Evolutionary conservation across 768 basidiomycete species (phyloP), one percentile per base, ranked within the genome.

Genomic region (Mycena alexandri): DNA sequence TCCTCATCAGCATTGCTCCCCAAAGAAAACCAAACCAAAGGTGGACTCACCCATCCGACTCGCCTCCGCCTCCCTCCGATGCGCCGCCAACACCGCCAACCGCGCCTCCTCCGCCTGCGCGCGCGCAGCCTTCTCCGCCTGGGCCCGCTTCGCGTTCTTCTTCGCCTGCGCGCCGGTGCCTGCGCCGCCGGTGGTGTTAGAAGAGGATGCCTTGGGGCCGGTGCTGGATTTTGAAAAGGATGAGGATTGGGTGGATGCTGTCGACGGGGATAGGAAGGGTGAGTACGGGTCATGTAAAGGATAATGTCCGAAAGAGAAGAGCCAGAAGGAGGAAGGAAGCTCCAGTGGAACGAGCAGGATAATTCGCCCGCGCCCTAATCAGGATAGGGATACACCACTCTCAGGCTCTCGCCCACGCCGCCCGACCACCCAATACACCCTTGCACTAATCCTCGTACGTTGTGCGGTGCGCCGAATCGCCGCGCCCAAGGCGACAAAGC

Each of bases 1-100:
- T 38, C 4, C 33, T 9, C 17, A 2, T 16, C 7, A 13, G 17
- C 25, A 38, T 11, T 2, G 29, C 21, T 5, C 33, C 8, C 9
- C 3, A 53, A 22, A 33, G 53, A 22, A 54, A 29, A 44, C 12
- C 7, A 43, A 48, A 59, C 22, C 5, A 59, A 24, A n/a, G n/a
- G n/a, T n/a, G 25, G 14, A 34, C 61, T 89, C 36, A 79, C 83
- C 55, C 89, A 89, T 87, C 68, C 81, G 81, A 13, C 74, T 81
- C 33, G 77, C 79, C 76, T 93, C 91, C 67, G 88, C 74, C 72
- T 89, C 89, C 47, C 86, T 83, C 70, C 86, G 85, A 75, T 93
- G 91, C 70, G 81, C 79, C 17, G 86, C 87, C 14, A 92, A 80
- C 42, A 76, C 78, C 7, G 84, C 82, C 44, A 85, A 74, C 42